phyloP scores from a whole-genome alignment of 192 early-diverging fungal species.

The Rhizophagus prolifer region DNA sequence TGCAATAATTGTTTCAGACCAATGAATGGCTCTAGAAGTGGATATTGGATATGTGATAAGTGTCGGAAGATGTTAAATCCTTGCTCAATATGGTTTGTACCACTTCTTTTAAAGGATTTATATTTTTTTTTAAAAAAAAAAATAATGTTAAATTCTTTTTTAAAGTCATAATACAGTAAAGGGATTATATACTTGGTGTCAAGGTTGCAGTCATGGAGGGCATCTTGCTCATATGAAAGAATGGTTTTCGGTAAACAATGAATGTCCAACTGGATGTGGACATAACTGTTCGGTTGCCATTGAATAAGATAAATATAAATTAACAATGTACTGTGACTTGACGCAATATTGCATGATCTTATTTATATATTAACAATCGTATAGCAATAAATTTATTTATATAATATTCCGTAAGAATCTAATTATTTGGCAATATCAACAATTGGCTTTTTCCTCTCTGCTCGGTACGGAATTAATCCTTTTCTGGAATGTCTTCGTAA shows the following conservation, averaged over 20 bases:
- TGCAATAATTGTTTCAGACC: constrained; percentile 71
- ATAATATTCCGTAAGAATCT: no score
- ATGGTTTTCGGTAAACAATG: constrained; percentile 62
- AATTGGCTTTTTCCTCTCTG: constrained; percentile 72
- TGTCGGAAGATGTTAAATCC: constrained; percentile 61
- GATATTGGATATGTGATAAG: constrained; percentile 69
- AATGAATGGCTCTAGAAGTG: constrained; percentile 44
- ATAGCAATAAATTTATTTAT: no score
- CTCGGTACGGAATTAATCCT: constrained; percentile 52
- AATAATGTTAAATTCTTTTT: neutral
- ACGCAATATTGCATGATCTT: no score
- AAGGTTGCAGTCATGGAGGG: constrained; percentile 79
- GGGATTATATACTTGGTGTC: constrained; percentile 78
- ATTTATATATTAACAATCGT: no score
- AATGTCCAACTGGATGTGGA: constrained; percentile 77
- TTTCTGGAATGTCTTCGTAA: constrained; percentile 81
- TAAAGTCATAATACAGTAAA: constrained; percentile 67
- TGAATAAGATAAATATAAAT: no score
- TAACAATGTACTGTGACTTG: no score
- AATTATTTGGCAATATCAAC: constrained; percentile 60
- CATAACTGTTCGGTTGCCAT: constrained; percentile 50
- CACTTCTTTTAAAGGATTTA: neutral
- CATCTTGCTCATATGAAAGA: constrained; percentile 68
- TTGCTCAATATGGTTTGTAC: constrained; percentile 67
- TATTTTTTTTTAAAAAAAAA: neutral